Conservation (phyloP, 176 grass and related monocot genomes). For the Puya raimondii region DNA sequence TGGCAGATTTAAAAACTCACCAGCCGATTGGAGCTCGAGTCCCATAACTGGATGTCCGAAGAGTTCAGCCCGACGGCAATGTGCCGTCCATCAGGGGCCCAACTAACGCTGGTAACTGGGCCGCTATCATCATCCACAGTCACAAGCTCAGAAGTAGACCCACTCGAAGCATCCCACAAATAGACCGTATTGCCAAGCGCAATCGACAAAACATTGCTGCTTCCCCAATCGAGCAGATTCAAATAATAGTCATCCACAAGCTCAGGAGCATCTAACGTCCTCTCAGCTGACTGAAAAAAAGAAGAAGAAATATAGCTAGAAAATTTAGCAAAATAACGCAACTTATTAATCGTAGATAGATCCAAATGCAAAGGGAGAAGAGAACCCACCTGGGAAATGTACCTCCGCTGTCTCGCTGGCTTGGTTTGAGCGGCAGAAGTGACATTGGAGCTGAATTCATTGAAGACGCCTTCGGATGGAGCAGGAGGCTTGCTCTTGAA, state of each 20-base stretch:
- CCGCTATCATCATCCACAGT: constrained; percentile 48
- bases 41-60: constrained; percentile 59
- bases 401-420: constrained; percentile 39
- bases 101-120: constrained; percentile 56
- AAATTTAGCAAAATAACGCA: constrained; percentile 12
- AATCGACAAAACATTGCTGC: constrained; percentile 54
- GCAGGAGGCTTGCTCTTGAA: constrained; percentile 60
- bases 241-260: constrained; percentile 71
- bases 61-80: constrained; percentile 55
- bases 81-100: constrained; percentile 53
- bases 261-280: constrained; percentile 56
- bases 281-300: constrained; percentile 46
- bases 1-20: constrained; percentile 9
- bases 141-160: constrained; percentile 55
- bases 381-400: constrained; percentile 49
- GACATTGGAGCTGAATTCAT: constrained; percentile 21
- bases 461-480: not conserved
- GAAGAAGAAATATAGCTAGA: not conserved
- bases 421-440: constrained; percentile 30
- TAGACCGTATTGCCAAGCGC: constrained; percentile 51
- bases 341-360: not conserved
- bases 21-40: constrained; percentile 42
- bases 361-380: not conserved
- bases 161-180: constrained; percentile 44
- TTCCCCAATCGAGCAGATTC: constrained; percentile 67